A percentile compares a stretch with the other conserved stretches of the same genome.
Evolutionary conservation across 2,329 filamentous ascomycete genomes (phyloP).

Genomic region (Intubia oerlemansii): DNA sequence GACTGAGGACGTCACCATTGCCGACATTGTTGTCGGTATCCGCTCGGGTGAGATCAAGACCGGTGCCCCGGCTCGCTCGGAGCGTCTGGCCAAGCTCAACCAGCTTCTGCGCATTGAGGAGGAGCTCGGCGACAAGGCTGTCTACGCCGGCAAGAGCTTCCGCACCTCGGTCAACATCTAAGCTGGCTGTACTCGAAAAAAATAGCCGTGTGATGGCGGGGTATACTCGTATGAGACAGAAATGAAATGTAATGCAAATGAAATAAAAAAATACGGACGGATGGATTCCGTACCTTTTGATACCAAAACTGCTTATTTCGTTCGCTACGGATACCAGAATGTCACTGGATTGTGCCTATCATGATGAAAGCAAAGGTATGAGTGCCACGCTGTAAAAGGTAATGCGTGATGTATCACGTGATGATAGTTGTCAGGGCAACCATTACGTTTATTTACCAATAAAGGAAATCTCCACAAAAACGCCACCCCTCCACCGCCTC

Average conservation of each 20-base stretch:
- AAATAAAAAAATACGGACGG: too few species aligned
- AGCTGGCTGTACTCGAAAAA: too few species aligned
- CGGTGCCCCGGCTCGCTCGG: slow-evolving; percentile 83
- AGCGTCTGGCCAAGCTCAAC: slow-evolving; percentile 99
- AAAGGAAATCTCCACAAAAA: slow-evolving; percentile 4
- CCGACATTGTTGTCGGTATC: slow-evolving; percentile 93
- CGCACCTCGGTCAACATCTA: slow-evolving; percentile 77
- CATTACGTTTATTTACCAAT: slow-evolving; percentile 6
- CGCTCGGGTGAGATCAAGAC: slow-evolving; percentile 98
- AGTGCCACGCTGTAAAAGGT: too few species aligned
- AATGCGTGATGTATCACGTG: too few species aligned
- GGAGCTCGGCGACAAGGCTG: slow-evolving; percentile 77
- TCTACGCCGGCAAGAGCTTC: slow-evolving; percentile 89
- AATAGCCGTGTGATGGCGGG: too few species aligned
- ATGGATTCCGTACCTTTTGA: too few species aligned
- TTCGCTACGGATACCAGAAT: too few species aligned
- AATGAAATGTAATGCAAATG: too few species aligned
- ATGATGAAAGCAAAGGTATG: too few species aligned
- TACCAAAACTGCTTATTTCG: too few species aligned
- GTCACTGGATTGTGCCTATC: too few species aligned
- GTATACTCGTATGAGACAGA: background rate
- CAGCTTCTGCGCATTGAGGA: slow-evolving; percentile 99
- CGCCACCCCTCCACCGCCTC: too few species aligned
- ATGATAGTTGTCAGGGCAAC: slow-evolving; percentile 9
- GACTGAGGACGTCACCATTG: slow-evolving; percentile 98